Evolutionary conservation across 2,329 filamentous ascomycete genomes (phyloP).

Genomic region (Pestalotiopsis sp.): DNA sequence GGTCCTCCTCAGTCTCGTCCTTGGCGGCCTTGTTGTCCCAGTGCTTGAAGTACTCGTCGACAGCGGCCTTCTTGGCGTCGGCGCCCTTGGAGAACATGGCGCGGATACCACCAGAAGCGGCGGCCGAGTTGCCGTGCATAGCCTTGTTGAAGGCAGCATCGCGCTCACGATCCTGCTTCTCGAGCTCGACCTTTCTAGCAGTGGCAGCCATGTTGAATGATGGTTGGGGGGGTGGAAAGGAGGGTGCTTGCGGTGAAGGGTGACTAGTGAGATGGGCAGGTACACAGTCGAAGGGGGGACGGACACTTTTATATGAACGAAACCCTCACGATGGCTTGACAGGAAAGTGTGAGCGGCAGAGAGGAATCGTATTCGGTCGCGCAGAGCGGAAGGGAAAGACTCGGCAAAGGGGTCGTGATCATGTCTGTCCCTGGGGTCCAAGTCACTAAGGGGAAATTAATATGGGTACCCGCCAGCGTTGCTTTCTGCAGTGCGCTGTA

Average conservation of each 20-base stretch:
- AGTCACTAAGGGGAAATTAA: constrained; percentile 11
- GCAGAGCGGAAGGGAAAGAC: not conserved
- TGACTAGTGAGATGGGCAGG: not conserved
- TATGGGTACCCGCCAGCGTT: constrained; percentile 5
- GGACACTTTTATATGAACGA: not conserved
- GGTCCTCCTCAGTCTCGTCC: constrained; percentile 80
- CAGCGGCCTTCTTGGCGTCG: constrained; percentile 75
- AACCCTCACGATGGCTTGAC: not conserved
- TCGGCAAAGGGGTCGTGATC: constrained; percentile 7
- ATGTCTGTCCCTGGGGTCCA: not conserved
- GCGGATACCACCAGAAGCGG: constrained; percentile 71
- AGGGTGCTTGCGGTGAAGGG: not conserved
- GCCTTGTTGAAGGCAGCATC: constrained; percentile 92
- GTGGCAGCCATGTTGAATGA: constrained; percentile 46
- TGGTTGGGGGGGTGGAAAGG: constrained; percentile 2
- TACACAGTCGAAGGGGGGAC: not conserved
- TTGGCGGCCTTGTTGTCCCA: constrained; percentile 84
- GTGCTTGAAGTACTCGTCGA: constrained; percentile 95
- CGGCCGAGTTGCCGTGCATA: constrained; percentile 75
- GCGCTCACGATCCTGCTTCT: constrained; percentile 79
- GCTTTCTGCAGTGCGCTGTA: not conserved
- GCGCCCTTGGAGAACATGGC: constrained; percentile 85
- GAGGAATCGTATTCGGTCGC: constrained; percentile 8
- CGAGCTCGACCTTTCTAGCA: constrained; percentile 54
- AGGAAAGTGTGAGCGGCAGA: not conserved